Conservation (phyloP, 2,329 filamentous ascomycete genomes). For the Oidium heveae region DNA sequence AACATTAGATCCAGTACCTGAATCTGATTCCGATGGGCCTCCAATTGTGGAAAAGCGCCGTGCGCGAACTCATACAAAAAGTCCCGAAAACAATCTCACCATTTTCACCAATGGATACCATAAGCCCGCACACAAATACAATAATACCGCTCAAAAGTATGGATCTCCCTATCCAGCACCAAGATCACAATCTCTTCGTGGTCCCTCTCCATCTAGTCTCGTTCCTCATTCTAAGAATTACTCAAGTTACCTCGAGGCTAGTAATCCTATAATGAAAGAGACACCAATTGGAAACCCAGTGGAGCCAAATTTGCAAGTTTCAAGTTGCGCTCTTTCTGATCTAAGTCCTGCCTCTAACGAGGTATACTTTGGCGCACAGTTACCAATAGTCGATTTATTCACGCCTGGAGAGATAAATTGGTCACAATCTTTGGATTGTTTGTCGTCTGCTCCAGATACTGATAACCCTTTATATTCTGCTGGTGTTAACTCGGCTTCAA, state of each 20-base stretch:
- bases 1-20: conserved; percentile 34
- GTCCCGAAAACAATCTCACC: conserved; percentile 29
- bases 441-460: conserved; percentile 20
- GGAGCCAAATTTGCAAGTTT: conserved; percentile 28
- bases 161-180: conserved; percentile 32
- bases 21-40: conserved; percentile 32
- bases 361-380: conserved; percentile 22
- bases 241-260: conserved; percentile 17
- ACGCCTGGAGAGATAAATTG: conserved; percentile 22
- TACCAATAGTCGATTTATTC: conserved; percentile 34
- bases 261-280: conserved; percentile 15
- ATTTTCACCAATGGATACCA: conserved; percentile 40
- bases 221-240: conserved; percentile 16
- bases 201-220: conserved; percentile 22
- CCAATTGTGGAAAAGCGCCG: conserved; percentile 21
- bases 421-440: conserved; percentile 23
- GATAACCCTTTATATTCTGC: conserved; percentile 35
- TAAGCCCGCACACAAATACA: conserved; percentile 34
- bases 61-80: conserved; percentile 34
- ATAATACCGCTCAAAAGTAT: conserved; percentile 33
- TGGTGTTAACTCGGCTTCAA: conserved; percentile 28
- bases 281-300: conserved; percentile 15
- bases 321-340: conserved; percentile 34
- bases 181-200: conserved; percentile 30
- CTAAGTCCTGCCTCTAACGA: conserved; percentile 23